A percentile compares a stretch with the other conserved stretches of the same genome.
Evolutionary conservation across 805 yeast species (phyloP).

Genomic region (Candida arabinofermentans): DNA sequence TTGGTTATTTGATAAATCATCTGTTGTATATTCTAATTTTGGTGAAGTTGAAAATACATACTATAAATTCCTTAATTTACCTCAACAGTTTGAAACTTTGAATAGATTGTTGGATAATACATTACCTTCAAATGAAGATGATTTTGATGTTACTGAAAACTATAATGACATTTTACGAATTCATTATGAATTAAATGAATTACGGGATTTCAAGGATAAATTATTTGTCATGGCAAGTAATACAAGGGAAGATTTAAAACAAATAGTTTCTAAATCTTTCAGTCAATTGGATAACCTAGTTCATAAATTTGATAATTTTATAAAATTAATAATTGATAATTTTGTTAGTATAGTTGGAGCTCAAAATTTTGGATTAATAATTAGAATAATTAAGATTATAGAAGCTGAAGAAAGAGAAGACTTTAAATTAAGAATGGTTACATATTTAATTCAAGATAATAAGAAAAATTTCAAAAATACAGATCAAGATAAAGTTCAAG

Average conservation of each 20-base stretch:
- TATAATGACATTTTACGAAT: conserved; percentile 56
- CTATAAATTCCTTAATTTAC: conserved; percentile 55
- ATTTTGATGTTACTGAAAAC: conserved; percentile 36
- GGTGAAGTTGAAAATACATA: conserved; percentile 64
- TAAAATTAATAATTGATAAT: conserved; percentile 61
- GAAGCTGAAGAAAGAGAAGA: conserved; percentile 83
- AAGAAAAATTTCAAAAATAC: conserved; percentile 7
- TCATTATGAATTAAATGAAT: conserved; percentile 66
- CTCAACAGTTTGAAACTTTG: conserved; percentile 45
- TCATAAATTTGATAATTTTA: conserved; percentile 57
- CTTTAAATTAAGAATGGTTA: conserved; percentile 36
- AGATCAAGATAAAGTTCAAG: conserved; percentile 5
- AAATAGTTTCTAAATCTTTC: conserved; percentile 58
- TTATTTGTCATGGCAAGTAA: conserved; percentile 48
- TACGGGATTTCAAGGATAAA: conserved; percentile 78
- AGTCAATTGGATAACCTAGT: conserved; percentile 45
- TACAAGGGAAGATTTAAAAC: conserved; percentile 57
- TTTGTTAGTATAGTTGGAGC: conserved; percentile 64
- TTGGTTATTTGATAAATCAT: conserved; percentile 62
- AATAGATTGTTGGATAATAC: conserved; percentile 50
- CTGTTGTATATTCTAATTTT: conserved; percentile 68
- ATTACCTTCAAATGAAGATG: conserved; percentile 19
- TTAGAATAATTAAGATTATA: conserved; percentile 69
- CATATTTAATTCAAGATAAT: conserved; percentile 9
- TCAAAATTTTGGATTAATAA: conserved; percentile 63